These are phyloP conservation scores for Arabidopsis lyrata DNA, from an alignment of 441 rosid species.

Conservation along the genomic window DNA sequence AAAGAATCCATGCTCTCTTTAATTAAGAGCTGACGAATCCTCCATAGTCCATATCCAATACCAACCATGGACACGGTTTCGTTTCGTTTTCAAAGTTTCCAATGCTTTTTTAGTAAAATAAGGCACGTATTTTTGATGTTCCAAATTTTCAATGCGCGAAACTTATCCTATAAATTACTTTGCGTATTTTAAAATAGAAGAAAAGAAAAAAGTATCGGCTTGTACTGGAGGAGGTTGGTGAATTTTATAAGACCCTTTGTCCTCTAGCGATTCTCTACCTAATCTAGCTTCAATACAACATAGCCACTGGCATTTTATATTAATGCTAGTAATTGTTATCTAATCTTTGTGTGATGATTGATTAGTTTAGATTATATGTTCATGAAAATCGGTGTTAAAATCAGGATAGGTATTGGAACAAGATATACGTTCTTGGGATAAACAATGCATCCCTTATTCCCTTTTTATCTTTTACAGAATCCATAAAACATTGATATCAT, in stretches of 20 bases:
- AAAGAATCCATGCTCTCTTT: constrained; percentile 26
- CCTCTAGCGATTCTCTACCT: constrained; percentile 28
- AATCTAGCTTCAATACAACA: constrained; percentile 11
- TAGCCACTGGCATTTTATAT: neutral
- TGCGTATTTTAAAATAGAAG: neutral
- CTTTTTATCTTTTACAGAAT: neutral
- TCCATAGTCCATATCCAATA: neutral
- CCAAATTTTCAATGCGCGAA: constrained; percentile 13
- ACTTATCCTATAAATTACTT: constrained; percentile 36
- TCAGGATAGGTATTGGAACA: constrained; percentile 10
- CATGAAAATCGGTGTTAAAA: neutral
- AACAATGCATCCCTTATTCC: constrained; percentile 27
- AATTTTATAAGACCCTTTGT: constrained; percentile 29
- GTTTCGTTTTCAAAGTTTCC: constrained; percentile 17
- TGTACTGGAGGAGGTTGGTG: constrained; percentile 39
- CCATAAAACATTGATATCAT: neutral
- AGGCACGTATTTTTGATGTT: neutral
- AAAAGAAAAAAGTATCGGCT: constrained; percentile 33
- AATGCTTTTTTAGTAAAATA: constrained; percentile 4
- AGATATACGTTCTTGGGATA: constrained; percentile 7
- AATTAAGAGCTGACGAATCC: constrained; percentile 15
- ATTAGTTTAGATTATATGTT: constrained; percentile 15
- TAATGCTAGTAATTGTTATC: neutral
- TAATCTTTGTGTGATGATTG: neutral
- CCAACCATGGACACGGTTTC: constrained; percentile 29